phyloP scores from a whole-genome alignment of 805 yeast species.

The Lipomyces chichibuensis region DNA sequence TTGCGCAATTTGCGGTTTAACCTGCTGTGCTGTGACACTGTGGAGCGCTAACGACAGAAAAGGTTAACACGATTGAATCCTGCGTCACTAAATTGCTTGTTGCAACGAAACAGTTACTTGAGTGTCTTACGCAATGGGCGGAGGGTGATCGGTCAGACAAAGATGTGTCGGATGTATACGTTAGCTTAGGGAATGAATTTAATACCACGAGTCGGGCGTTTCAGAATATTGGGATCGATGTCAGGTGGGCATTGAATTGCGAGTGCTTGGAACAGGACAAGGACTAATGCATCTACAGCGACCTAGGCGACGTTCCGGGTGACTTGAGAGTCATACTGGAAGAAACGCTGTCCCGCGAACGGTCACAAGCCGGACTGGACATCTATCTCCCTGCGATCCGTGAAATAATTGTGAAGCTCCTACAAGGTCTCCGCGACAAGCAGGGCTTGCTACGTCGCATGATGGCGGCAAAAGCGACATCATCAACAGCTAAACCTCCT shows the following conservation, averaged over 20 bases:
- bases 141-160: constrained; percentile 73
- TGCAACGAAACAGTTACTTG: constrained; percentile 86
- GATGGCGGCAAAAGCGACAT: constrained; percentile 39
- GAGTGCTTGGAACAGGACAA: neutral
- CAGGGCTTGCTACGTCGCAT: constrained; percentile 58
- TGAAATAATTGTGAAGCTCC: constrained; percentile 76
- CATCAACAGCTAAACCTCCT: constrained; percentile 9
- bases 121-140: constrained; percentile 89
- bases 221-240: constrained; percentile 74
- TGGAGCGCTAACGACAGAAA: neutral
- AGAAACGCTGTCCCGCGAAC: constrained; percentile 79
- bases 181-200: constrained; percentile 90
- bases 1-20: neutral
- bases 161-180: constrained; percentile 88
- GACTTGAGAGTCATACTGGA: constrained; percentile 78
- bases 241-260: constrained; percentile 39
- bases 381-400: constrained; percentile 80
- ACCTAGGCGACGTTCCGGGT: constrained; percentile 88
- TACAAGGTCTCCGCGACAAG: constrained; percentile 78
- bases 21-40: neutral
- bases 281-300: constrained; percentile 46
- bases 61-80: constrained; percentile 60
- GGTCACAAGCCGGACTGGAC: constrained; percentile 81
- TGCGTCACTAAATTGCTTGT: constrained; percentile 78
- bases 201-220: constrained; percentile 83